Evolutionary conservation across 192 early-diverging fungal genomes (phyloP).

Genomic region (Rhizoclosmatium sp.): DNA sequence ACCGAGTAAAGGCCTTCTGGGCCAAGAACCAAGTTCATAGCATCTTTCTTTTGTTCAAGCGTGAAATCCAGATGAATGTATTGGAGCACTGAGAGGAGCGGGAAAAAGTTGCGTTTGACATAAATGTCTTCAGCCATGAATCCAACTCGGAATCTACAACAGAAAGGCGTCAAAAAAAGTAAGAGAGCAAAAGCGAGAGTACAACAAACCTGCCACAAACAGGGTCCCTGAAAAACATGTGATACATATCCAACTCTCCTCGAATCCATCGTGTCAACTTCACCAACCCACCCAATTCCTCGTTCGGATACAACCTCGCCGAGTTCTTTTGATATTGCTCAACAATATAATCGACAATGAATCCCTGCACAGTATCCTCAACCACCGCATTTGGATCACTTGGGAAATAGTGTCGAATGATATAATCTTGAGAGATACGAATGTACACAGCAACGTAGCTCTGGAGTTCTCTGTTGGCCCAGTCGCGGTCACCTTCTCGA

Average conservation of each 20-base stretch:
- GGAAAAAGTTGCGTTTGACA: conserved; percentile 43
- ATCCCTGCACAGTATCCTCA: not conserved
- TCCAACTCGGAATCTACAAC: conserved; percentile 33
- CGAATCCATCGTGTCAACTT: not conserved
- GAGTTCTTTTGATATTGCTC: not conserved
- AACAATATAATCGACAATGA: not conserved
- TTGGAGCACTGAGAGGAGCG: conserved; percentile 46
- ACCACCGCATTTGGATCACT: not conserved
- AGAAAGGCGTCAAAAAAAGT: conserved; percentile 36
- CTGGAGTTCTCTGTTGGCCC: not conserved
- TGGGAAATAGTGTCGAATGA: not conserved
- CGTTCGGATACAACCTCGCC: not conserved
- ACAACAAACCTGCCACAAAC: not conserved
- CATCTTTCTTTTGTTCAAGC: conserved; percentile 47
- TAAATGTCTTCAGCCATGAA: conserved; percentile 53
- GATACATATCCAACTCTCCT: not conserved
- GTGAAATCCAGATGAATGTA: conserved; percentile 34
- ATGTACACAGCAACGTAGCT: not conserved
- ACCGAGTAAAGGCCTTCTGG: conserved; percentile 26
- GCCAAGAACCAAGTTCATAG: conserved; percentile 32
- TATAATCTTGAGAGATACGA: not conserved
- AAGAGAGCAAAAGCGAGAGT: not conserved
- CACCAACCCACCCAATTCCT: conserved; percentile 4
- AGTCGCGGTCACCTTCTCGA: not conserved
- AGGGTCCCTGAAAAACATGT: not conserved